phyloP scores from a whole-genome alignment of 805 yeast genomes.

The Candida stauntonica region DNA sequence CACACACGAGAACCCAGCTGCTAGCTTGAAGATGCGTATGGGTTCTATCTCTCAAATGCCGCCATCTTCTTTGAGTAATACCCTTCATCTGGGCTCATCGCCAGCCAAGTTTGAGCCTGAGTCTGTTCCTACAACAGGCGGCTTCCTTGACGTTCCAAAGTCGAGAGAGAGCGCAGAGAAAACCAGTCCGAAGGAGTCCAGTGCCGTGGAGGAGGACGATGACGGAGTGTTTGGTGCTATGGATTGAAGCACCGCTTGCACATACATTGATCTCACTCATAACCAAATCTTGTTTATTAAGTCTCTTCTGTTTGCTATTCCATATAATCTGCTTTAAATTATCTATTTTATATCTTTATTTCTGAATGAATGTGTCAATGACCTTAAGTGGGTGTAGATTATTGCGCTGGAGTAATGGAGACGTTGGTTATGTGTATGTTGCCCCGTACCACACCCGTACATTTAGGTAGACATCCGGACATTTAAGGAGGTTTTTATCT shows the following conservation, averaged over 20 bases:
- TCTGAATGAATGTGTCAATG: background rate
- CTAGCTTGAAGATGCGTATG: slow-evolving; percentile 29
- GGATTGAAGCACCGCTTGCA: slow-evolving; percentile 23
- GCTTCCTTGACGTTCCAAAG: slow-evolving; percentile 31
- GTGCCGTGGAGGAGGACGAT: slow-evolving; percentile 14
- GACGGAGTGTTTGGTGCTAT: slow-evolving; percentile 35
- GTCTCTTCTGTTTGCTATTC: background rate
- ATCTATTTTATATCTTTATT: background rate
- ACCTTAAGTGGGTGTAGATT: background rate
- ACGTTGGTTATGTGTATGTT: too few relatives aligned
- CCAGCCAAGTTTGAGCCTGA: slow-evolving; percentile 12
- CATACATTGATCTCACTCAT: background rate
- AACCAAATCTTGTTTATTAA: background rate
- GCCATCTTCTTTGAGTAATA: slow-evolving; percentile 31
- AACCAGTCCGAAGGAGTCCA: slow-evolving; percentile 8
- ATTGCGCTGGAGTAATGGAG: too few relatives aligned
- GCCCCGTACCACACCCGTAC: too few relatives aligned
- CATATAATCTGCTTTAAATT: background rate
- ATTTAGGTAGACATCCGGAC: too few relatives aligned
- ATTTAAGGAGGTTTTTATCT: too few relatives aligned
- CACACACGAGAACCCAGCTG: slow-evolving; percentile 3
- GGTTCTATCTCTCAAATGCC: slow-evolving; percentile 44
- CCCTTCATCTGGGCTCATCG: slow-evolving; percentile 6
- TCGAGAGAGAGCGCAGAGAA: slow-evolving; percentile 4
- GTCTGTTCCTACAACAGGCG: slow-evolving; percentile 21